Conservation (phyloP, 2,329 filamentous ascomycete genomes). For the Emericellopsis atlantica region DNA sequence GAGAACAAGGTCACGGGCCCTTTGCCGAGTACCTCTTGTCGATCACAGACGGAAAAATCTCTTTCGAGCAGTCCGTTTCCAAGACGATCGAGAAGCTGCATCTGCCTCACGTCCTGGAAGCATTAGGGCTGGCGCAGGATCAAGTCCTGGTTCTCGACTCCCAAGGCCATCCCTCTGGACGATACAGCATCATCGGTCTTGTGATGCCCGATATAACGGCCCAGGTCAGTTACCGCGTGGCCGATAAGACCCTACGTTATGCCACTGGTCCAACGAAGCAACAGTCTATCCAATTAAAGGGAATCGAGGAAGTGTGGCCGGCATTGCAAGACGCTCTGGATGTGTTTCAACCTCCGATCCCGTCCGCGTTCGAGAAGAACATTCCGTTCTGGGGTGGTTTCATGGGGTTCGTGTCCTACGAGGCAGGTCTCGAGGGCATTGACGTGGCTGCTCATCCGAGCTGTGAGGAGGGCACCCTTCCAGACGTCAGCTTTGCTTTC, state of each 20-base stretch:
- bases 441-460: neutral
- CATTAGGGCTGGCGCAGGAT: neutral
- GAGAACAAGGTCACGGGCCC: neutral
- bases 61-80: neutral
- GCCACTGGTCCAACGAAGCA: neutral
- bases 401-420: slow-evolving; percentile 7
- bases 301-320: slow-evolving; percentile 4
- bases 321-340: slow-evolving; percentile 3
- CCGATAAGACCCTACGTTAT: slow-evolving; percentile 1
- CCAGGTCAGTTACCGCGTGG: slow-evolving; percentile 4
- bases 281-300: neutral
- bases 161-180: slow-evolving; percentile 3
- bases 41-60: neutral
- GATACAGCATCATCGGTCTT: slow-evolving; percentile 4
- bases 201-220: slow-evolving; percentile 1
- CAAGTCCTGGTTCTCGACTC: slow-evolving; percentile 4
- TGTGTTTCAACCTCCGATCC: neutral
- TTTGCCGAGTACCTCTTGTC: neutral
- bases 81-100: neutral
- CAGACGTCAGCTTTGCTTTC: slow-evolving; percentile 4
- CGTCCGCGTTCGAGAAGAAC: neutral
- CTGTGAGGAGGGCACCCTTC: neutral
- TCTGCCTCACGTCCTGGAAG: slow-evolving; percentile 1
- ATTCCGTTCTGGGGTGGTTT: slow-evolving; percentile 6
- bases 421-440: slow-evolving; percentile 5